Evolutionary conservation across 768 basidiomycete species (phyloP), one percentile per base, ranked within the genome.

Genomic region (Russula vinacea): DNA sequence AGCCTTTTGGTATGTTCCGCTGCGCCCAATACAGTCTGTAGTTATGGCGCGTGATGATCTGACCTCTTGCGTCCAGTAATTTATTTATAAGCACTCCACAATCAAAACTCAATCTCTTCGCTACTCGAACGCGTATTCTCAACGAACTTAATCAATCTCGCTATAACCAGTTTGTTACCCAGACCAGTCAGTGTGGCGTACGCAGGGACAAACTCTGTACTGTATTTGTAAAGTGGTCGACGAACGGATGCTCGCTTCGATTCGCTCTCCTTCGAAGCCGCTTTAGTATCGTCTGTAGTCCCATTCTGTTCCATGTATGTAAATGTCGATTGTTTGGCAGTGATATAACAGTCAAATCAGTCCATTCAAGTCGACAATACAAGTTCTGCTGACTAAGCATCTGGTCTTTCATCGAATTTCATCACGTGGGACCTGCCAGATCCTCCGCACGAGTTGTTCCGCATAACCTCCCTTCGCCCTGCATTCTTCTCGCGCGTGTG

Each of bases 1-100:
- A 64, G 22, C 54, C 47, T 22, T 5, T 22, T 57, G n/a, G 68
- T 69, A 56, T 53, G 67, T 68, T 7, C 9, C 42, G 50, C 45
- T 50, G 44, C 58, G 45, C 64, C 55, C 29, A 17, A 26, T 24
- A 29, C 5, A n/a, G n/a, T n/a, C n/a, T 6, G 5, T 1, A 3
- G 33, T 51, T 40, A 55, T 29, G 29, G 32, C 32, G 17, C 14
- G 26, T 35, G 19, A 16, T 45, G 58, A 44, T 45, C 58, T 65
- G 42, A 60, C 59, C 22, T 26, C 6, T 65, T 65, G 32, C 51
- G 59, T 49, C 64, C 17, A 65, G 64, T 65, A 65, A 65, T 33
- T 65, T 61, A 57, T 56, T 29, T 37, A 17, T 37, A 60, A 58
- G 49, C 56, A 63, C 24, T 57, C 35, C 63, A 51, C 17, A 26